Percentiles rank a stretch among this genome's conserved stretches.
Evolutionary conservation across 257 asterid genomes (phyloP).

Genomic region (Leonotis leonurus): DNA sequence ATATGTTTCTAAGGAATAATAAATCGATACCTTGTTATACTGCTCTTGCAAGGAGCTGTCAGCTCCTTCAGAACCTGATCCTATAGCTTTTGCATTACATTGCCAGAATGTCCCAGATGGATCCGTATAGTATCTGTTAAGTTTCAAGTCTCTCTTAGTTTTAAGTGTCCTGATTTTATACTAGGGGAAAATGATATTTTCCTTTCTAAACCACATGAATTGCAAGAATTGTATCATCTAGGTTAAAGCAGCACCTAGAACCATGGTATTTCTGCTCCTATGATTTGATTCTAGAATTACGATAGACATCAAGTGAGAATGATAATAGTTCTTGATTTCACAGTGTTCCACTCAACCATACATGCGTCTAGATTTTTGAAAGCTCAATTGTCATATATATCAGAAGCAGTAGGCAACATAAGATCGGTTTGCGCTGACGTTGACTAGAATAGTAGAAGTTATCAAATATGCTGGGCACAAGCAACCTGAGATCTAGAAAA

Average conservation of each 20-base stretch:
- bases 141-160: slow-evolving; percentile 11
- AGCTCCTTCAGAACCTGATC: slow-evolving; percentile 98
- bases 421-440: neutral
- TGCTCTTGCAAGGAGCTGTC: slow-evolving; percentile 99
- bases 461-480: neutral
- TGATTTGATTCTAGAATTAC: neutral
- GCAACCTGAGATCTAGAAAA: neutral
- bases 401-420: neutral
- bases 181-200: neutral
- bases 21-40: slow-evolving; percentile 51
- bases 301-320: neutral
- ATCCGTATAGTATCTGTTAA: slow-evolving; percentile 69
- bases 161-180: neutral
- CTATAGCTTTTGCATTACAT: slow-evolving; percentile 93
- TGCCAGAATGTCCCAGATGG: slow-evolving; percentile 98
- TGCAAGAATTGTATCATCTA: neutral
- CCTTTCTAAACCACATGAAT: neutral
- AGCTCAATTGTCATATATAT: neutral
- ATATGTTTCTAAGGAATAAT: neutral
- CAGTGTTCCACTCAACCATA: neutral
- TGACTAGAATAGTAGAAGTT: neutral
- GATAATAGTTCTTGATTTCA: neutral
- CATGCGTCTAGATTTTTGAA: neutral
- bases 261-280: neutral
- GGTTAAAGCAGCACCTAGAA: neutral